These are phyloP conservation scores for Yarrowia bubula DNA, from an alignment of 805 yeast species.

Conservation along the genomic window DNA sequence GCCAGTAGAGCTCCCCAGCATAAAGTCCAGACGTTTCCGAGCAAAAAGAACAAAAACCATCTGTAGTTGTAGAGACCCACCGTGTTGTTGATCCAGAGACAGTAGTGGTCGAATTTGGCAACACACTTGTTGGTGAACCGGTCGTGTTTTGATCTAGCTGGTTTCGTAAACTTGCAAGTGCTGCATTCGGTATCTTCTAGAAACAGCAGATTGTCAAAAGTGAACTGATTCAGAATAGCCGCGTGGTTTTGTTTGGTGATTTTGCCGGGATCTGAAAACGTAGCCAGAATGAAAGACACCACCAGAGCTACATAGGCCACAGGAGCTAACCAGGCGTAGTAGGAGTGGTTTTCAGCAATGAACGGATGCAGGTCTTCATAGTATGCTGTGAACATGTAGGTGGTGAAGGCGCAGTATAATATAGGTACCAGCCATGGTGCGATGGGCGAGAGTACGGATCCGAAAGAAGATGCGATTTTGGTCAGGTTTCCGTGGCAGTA, in stretches of 20 bases:
- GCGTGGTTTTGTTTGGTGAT: slow-evolving; percentile 36
- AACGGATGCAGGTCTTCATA: slow-evolving; percentile 29
- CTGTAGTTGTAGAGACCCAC: slow-evolving; percentile 59
- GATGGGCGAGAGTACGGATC: neutral
- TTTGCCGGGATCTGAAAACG: slow-evolving; percentile 43
- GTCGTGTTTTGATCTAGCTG: slow-evolving; percentile 65
- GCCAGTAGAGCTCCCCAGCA: slow-evolving; percentile 46
- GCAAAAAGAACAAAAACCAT: slow-evolving; percentile 58
- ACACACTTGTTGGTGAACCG: slow-evolving; percentile 50
- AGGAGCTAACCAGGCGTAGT: slow-evolving; percentile 29
- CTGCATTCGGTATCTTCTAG: slow-evolving; percentile 47
- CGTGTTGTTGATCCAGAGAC: slow-evolving; percentile 63
- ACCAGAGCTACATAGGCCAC: slow-evolving; percentile 34
- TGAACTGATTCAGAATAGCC: slow-evolving; percentile 35
- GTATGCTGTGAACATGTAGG: slow-evolving; percentile 29
- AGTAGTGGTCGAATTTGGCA: slow-evolving; percentile 56
- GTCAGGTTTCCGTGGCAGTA: too few relatives aligned
- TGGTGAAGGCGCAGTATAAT: slow-evolving; percentile 30
- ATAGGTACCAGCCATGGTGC: slow-evolving; percentile 32
- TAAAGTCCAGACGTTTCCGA: slow-evolving; percentile 48
- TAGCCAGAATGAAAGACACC: slow-evolving; percentile 34
- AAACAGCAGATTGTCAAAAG: slow-evolving; percentile 54
- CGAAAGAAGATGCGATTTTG: slow-evolving; percentile 14
- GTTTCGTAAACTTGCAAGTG: slow-evolving; percentile 50
- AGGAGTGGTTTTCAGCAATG: slow-evolving; percentile 27